Evolutionary conservation across 2,329 filamentous ascomycete genomes (phyloP).

Genomic region (Nothophaeocryptopus gaeumannii): DNA sequence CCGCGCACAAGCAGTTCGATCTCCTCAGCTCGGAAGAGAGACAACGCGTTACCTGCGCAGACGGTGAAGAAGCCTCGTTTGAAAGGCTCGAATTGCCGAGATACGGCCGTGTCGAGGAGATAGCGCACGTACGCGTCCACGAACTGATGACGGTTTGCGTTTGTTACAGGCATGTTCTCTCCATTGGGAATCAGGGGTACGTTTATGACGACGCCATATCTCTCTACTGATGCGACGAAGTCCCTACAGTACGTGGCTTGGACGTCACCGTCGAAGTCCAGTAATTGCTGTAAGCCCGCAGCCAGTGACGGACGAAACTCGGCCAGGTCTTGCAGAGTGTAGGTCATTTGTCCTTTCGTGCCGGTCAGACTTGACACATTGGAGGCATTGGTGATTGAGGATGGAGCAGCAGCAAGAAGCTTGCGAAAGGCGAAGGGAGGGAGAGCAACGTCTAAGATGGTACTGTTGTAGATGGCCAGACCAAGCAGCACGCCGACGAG

Average conservation of each 20-base stretch:
- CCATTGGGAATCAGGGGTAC: constrained; percentile 73
- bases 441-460: constrained; percentile 82
- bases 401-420: constrained; percentile 73
- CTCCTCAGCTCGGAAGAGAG: constrained; percentile 83
- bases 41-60: constrained; percentile 82
- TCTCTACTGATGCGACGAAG: constrained; percentile 74
- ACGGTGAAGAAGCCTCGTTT: constrained; percentile 92
- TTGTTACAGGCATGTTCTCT: constrained; percentile 74
- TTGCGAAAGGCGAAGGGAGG: constrained; percentile 90
- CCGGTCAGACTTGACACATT: constrained; percentile 37
- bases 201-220: constrained; percentile 66
- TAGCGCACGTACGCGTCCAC: constrained; percentile 81
- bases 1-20: constrained; percentile 85
- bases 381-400: constrained; percentile 55
- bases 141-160: constrained; percentile 77
- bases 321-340: constrained; percentile 76
- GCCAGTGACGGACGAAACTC: constrained; percentile 77
- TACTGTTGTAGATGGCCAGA: constrained; percentile 91
- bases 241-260: constrained; percentile 76
- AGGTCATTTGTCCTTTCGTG: constrained; percentile 56
- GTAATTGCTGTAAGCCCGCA: constrained; percentile 67
- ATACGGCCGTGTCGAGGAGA: constrained; percentile 72
- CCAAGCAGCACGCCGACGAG: constrained; percentile 84
- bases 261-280: constrained; percentile 83
- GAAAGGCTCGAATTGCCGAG: constrained; percentile 87